A percentile compares a stretch with the other conserved stretches of the same genome.
Conservation (phyloP, 2,329 filamentous ascomycete species). For the Neoascochyta sp. region DNA sequence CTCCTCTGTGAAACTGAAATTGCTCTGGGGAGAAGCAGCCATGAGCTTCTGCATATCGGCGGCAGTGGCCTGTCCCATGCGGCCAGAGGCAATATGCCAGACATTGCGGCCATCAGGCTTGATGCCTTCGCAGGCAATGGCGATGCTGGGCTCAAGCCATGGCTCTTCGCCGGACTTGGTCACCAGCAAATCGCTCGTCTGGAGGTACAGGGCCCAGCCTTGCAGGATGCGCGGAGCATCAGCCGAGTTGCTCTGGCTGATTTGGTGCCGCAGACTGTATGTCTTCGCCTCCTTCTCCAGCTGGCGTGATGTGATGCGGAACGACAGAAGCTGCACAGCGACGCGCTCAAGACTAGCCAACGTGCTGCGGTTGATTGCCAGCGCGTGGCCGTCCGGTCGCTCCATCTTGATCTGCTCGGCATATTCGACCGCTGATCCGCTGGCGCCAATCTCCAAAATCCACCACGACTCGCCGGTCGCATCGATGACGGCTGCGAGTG, state of each 20-base stretch:
- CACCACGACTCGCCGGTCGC: constrained; percentile 38
- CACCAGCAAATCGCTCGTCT: constrained; percentile 26
- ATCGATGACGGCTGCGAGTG: constrained; percentile 56
- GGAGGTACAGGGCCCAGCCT: constrained; percentile 29
- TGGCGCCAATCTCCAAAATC: constrained; percentile 29
- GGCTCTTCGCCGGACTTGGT: constrained; percentile 16
- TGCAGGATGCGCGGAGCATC: constrained; percentile 10
- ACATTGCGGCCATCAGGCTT: constrained; percentile 28
- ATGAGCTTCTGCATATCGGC: constrained; percentile 39
- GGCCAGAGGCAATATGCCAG: constrained; percentile 41
- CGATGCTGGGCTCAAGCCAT: constrained; percentile 29
- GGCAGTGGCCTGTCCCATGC: constrained; percentile 35
- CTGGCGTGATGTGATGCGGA: constrained; percentile 25
- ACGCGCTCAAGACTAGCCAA: constrained; percentile 37
- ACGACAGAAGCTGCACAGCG: constrained; percentile 37
- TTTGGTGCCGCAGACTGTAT: constrained; percentile 17
- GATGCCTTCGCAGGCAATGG: constrained; percentile 33
- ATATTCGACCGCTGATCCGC: constrained; percentile 20
- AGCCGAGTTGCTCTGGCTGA: constrained; percentile 8
- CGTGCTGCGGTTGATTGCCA: constrained; percentile 23
- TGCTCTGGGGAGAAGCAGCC: constrained; percentile 50
- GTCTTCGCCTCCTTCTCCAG: constrained; percentile 22
- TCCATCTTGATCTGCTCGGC: constrained; percentile 29
- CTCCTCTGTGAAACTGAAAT: constrained; percentile 60
- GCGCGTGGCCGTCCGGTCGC: constrained; percentile 15